Percentiles rank a stretch among this genome's conserved stretches.
phyloP scores from a whole-genome alignment of 2,329 filamentous ascomycete species.

The Monosporascus sp. region DNA sequence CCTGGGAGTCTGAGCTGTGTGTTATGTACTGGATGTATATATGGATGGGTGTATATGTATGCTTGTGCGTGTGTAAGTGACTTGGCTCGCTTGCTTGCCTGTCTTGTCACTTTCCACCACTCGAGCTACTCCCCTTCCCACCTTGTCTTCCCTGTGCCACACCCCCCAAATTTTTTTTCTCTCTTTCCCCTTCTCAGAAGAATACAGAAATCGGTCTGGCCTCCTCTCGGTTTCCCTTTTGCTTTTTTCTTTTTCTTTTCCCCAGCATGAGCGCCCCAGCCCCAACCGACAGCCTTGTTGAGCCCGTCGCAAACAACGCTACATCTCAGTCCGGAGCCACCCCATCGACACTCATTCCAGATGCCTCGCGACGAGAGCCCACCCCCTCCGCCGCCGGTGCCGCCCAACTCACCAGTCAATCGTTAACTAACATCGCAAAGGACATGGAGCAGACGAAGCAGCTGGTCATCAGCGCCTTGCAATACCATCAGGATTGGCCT shows the following conservation, averaged over 20 bases:
- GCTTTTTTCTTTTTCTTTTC: conserved; percentile 20
- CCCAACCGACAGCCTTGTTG: conserved; percentile 28
- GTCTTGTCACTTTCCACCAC: conserved; percentile 15
- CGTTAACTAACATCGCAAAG: conserved; percentile 42
- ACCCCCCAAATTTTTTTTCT: conserved; percentile 22
- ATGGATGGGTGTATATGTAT: background rate
- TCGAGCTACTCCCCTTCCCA: conserved; percentile 15
- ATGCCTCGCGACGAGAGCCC: conserved; percentile 61
- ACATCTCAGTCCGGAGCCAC: conserved; percentile 21
- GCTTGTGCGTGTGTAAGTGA: conserved; percentile 3
- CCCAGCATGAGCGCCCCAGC: conserved; percentile 31
- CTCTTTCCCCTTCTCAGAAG: conserved; percentile 20
- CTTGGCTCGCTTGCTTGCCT: conserved; percentile 18
- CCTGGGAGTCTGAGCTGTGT: too few relatives aligned
- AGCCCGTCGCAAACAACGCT: conserved; percentile 29
- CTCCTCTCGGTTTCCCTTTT: conserved; percentile 24
- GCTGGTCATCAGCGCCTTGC: conserved; percentile 63
- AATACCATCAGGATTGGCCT: conserved; percentile 88
- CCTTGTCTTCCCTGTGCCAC: conserved; percentile 22
- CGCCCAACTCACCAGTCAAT: conserved; percentile 62
- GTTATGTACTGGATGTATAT: too few relatives aligned
- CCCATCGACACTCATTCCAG: conserved; percentile 32
- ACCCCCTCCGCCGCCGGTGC: conserved; percentile 54
- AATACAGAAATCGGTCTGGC: conserved; percentile 20
- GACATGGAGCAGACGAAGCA: conserved; percentile 27